A percentile compares a stretch with the other conserved stretches of the same genome.
Conservation (phyloP, 805 yeast species). For the Lachancea kluyveri region DNA sequence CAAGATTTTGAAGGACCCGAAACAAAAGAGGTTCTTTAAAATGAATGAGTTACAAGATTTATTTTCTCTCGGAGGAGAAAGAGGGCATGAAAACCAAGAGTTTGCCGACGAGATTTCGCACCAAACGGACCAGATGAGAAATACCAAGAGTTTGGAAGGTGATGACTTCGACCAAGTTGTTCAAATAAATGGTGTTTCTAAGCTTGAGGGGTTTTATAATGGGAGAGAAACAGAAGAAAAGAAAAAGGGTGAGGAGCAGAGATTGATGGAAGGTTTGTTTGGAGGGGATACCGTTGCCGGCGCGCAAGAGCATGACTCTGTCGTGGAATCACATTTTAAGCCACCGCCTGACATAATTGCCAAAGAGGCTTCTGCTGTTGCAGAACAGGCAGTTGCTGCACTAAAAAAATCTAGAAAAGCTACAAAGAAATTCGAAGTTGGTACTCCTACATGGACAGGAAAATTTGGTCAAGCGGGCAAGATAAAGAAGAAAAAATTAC, state of each 20-base stretch:
- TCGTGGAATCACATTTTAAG: slow-evolving; percentile 45
- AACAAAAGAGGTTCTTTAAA: slow-evolving; percentile 88
- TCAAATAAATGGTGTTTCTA: slow-evolving; percentile 64
- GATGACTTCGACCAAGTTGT: slow-evolving; percentile 69
- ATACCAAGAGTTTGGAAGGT: slow-evolving; percentile 34
- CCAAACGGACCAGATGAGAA: slow-evolving; percentile 38
- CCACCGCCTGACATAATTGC: slow-evolving; percentile 38
- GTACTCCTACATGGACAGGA: slow-evolving; percentile 97
- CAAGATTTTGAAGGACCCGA: slow-evolving; percentile 91
- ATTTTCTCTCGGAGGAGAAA: slow-evolving; percentile 71
- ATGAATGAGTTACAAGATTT: slow-evolving; percentile 87
- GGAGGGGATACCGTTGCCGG: slow-evolving; percentile 61
- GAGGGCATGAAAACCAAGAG: slow-evolving; percentile 34
- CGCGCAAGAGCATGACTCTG: slow-evolving; percentile 71
- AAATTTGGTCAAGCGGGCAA: slow-evolving; percentile 80
- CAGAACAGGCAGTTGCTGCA: slow-evolving; percentile 47
- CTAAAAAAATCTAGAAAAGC: slow-evolving; percentile 47
- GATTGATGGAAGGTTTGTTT: slow-evolving; percentile 71
- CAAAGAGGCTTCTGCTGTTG: slow-evolving; percentile 53
- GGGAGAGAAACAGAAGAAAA: slow-evolving; percentile 39
- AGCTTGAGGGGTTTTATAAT: slow-evolving; percentile 57
- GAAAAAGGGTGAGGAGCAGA: slow-evolving; percentile 44
- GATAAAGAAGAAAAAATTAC: slow-evolving; percentile 23
- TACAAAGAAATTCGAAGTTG: slow-evolving; percentile 43
- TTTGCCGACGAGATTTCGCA: slow-evolving; percentile 52